Percentiles rank a stretch among this genome's conserved stretches.
Conservation (phyloP, 495 filamentous ascomycete species). For the Lasiosphaeriaceae sp. region DNA sequence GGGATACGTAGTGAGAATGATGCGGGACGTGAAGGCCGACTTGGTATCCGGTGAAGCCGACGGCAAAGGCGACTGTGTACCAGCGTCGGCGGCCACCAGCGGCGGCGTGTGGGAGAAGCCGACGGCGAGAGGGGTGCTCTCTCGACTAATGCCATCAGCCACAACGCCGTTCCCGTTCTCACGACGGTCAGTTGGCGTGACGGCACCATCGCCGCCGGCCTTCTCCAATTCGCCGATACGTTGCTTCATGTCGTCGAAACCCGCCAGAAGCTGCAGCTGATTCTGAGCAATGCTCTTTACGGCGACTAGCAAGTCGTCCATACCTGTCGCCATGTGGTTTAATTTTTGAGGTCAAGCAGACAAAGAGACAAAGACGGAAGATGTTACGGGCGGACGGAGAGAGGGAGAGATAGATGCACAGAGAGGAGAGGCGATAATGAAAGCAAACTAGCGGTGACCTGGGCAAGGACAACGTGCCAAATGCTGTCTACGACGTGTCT, state of each 20-base stretch:
- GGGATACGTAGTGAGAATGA: conserved; percentile 78
- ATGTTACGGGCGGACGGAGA: not conserved
- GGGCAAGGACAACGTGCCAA: not conserved
- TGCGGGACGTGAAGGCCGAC: conserved; percentile 29
- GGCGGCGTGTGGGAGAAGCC: conserved; percentile 22
- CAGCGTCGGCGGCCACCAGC: conserved; percentile 29
- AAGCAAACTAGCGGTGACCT: not conserved
- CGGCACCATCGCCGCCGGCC: not conserved
- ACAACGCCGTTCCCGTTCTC: not conserved
- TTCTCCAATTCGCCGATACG: conserved; percentile 37
- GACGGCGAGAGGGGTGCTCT: conserved; percentile 18
- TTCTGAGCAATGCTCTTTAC: conserved; percentile 52
- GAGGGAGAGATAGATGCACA: not conserved
- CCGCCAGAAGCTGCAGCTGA: conserved; percentile 56
- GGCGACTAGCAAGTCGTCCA: conserved; percentile 50
- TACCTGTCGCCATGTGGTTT: conserved; percentile 20
- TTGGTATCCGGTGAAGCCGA: conserved; percentile 18
- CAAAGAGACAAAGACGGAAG: not conserved
- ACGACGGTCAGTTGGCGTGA: not conserved
- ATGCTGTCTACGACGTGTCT: not conserved
- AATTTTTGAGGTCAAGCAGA: not conserved
- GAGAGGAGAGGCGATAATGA: not conserved
- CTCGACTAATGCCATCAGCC: conserved; percentile 3
- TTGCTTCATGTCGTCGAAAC: conserved; percentile 62
- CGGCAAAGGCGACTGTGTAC: conserved; percentile 21